phyloP scores from a whole-genome alignment of 257 asterid species.

The Jacaranda copaia region DNA sequence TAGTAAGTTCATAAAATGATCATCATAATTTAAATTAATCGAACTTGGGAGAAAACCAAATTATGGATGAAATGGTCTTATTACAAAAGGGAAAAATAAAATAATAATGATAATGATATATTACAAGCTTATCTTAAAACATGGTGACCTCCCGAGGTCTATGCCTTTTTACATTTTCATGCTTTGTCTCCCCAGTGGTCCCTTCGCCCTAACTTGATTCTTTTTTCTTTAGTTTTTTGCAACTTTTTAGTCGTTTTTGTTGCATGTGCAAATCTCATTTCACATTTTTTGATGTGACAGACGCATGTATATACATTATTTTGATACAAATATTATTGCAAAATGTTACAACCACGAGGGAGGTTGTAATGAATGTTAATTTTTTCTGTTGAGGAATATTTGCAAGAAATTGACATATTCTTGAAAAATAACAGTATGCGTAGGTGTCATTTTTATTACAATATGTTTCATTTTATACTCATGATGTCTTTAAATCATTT shows the following conservation, averaged over 20 bases:
- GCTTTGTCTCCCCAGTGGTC: conserved; percentile 29
- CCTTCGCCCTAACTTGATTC: conserved; percentile 14
- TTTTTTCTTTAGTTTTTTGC: neutral
- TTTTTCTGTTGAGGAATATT: neutral
- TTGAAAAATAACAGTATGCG: neutral
- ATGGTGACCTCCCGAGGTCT: conserved; percentile 1
- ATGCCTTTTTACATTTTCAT: conserved; percentile 17
- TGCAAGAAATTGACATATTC: neutral
- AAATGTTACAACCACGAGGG: neutral
- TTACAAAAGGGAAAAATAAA: too few relatives aligned
- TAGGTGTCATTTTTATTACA: neutral
- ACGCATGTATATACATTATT: neutral
- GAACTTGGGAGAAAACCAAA: neutral
- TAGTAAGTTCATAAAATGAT: neutral
- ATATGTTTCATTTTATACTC: neutral
- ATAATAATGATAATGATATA: neutral
- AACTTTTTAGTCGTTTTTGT: neutral
- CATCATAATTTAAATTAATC: neutral
- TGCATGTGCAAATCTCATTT: conserved; percentile 4
- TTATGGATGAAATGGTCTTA: neutral
- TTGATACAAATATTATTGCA: neutral
- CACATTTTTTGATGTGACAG: conserved; percentile 15
- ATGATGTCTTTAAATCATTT: too few relatives aligned
- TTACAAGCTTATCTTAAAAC: neutral
- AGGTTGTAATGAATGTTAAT: neutral